Conservation (phyloP, 208 protist species). For the Strigomonas culicis region DNA sequence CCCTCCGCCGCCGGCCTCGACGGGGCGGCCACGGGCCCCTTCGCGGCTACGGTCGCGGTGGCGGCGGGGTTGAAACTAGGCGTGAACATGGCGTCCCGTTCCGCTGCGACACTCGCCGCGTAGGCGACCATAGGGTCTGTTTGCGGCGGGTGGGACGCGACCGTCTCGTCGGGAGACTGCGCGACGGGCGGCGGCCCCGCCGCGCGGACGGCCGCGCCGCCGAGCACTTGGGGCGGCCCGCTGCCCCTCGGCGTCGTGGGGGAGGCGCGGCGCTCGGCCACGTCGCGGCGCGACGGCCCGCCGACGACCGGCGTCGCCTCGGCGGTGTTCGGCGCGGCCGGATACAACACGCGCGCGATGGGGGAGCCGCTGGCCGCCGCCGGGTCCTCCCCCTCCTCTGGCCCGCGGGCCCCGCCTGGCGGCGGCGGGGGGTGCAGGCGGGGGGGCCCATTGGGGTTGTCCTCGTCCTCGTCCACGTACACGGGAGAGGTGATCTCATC, state of each 20-base stretch:
- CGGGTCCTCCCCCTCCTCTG: slow-evolving; percentile 8
- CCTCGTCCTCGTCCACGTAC: slow-evolving; percentile 37
- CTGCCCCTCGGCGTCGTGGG: background rate
- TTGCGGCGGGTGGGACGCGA: background rate
- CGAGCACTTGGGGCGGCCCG: background rate
- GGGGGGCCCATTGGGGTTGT: background rate
- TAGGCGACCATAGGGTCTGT: background rate
- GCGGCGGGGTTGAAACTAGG: background rate
- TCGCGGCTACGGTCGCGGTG: background rate
- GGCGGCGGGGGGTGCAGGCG: background rate
- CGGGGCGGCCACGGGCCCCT: background rate
- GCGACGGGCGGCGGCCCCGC: background rate
- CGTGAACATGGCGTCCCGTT: no score
- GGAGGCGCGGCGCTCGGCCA: background rate
- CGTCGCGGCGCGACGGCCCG: background rate
- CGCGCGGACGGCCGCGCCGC: background rate
- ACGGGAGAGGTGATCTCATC: slow-evolving; percentile 65
- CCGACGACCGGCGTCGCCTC: background rate
- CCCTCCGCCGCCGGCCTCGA: background rate
- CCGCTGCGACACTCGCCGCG: no score
- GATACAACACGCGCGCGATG: background rate
- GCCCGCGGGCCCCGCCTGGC: background rate
- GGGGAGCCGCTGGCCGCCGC: slow-evolving; percentile 6
- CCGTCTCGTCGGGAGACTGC: background rate
- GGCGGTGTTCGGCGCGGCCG: background rate